Base-by-base conservation (phyloP, 2,329 filamentous ascomycete species). In the Verticillium nonalfalfae region DNA sequence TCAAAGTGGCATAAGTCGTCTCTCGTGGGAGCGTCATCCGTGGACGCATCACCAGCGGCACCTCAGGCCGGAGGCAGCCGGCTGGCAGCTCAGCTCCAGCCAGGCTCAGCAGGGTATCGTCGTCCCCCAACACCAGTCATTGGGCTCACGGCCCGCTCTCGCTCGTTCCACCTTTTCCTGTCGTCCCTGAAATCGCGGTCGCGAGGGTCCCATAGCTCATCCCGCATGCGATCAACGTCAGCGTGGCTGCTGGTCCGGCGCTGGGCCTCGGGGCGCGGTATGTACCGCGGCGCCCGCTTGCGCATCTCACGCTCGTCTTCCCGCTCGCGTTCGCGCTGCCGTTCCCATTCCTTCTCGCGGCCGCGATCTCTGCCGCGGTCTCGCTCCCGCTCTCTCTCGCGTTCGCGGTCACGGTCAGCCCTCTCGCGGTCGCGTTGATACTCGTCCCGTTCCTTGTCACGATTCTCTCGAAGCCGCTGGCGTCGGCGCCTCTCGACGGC, bases 181-280 rank as follows among this genome's bases (percentile, higher is more conserved):
- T 66, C 64, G 9, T 65, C 64, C 26, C 64, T 18, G 9, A 59
- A 21, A 7, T 65, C 64, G 18, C 64, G 64, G n/a, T 64, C 64
- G 31, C 63, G 59, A 35, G 59, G 50, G 33, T 65, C 63, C 64
- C 64, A 66, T 15, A 40, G 56, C 18, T 60, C 52, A 15, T 63
- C 63, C 15, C 63, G 59, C 63, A 65, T 62, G 7, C 79, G 73
- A 62, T 81, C 80, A 38, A 77, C 71, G 62, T 83, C 80, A 31
- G 79, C 78, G 62, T 82, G 80, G 66, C 80, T 82, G 69, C 80
- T 81, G 3, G 80, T 79, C 55, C 81, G 72, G 56, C 79, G 73
- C 34, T 76, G 71, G 14, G 72, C 67, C 1, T 78, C 78, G 1
- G 78, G 74, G n/a, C 78, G 73, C 35, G 74, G 69, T 13, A 75